A percentile compares a stretch with the other conserved stretches of the same genome.
Evolutionary conservation across 2,329 filamentous ascomycete species (phyloP).

Genomic region (Penicillium hesseltinei): DNA sequence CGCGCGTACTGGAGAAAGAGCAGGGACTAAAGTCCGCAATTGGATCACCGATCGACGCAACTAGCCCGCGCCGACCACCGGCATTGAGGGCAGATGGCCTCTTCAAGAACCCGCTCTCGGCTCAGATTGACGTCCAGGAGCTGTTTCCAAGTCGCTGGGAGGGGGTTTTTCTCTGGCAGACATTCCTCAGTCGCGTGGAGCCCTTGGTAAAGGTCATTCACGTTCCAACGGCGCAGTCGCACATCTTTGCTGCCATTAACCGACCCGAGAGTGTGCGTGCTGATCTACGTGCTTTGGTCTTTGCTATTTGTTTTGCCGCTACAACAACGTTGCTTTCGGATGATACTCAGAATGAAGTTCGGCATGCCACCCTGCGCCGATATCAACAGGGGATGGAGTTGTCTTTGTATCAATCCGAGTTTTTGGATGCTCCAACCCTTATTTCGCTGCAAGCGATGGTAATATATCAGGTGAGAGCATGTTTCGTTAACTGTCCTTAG

Average conservation of each 20-base stretch:
- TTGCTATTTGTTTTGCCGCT: conserved; percentile 30
- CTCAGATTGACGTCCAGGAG: conserved; percentile 11
- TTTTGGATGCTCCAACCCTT: conserved; percentile 43
- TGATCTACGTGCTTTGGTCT: conserved; percentile 27
- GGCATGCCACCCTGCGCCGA: conserved; percentile 14
- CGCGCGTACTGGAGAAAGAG: conserved; percentile 28
- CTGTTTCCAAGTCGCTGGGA: conserved; percentile 25
- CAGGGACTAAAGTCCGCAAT: conserved; percentile 27
- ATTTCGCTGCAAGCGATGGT: conserved; percentile 32
- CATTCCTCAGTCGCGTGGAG: conserved; percentile 29
- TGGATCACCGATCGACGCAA: conserved; percentile 11
- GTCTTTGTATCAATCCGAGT: conserved; percentile 40
- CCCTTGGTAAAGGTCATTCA: conserved; percentile 31
- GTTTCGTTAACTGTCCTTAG: too few species aligned
- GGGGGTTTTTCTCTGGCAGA: conserved; percentile 31
- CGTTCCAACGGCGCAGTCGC: conserved; percentile 27
- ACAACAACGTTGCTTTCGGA: conserved; percentile 21
- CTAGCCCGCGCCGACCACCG: conserved; percentile 7
- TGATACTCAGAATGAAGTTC: conserved; percentile 14
- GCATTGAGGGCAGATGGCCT: conserved; percentile 24
- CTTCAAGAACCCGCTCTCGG: conserved; percentile 19
- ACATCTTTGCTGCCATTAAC: conserved; percentile 30
- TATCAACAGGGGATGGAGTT: conserved; percentile 38
- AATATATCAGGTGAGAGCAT: conserved; percentile 39
- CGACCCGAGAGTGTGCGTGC: conserved; percentile 16